Evolutionary conservation across 1,284 basidiomycete genomes (phyloP).

Genomic region (Trametes hirsuta): DNA sequence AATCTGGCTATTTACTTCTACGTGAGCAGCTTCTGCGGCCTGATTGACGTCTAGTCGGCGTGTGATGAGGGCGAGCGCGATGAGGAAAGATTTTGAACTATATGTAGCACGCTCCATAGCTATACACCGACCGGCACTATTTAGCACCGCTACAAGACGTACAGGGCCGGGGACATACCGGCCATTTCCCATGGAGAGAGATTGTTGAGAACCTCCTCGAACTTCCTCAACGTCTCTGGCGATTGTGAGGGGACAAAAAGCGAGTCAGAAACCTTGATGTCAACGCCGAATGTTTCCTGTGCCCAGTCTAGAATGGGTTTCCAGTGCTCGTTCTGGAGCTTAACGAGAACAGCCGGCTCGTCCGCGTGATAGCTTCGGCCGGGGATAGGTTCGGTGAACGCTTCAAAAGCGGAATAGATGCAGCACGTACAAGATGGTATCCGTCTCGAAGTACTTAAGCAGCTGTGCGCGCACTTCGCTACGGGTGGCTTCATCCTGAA

Average conservation of each 20-base stretch:
- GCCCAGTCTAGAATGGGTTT: constrained; percentile 87
- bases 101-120: constrained; percentile 94
- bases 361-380: constrained; percentile 79
- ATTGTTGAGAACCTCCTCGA: constrained; percentile 58
- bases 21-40: constrained; percentile 85
- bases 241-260: constrained; percentile 73
- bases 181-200: constrained; percentile 89
- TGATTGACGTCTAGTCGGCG: constrained; percentile 80
- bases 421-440: constrained; percentile 82
- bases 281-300: constrained; percentile 62
- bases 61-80: constrained; percentile 84
- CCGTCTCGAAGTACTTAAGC: constrained; percentile 90
- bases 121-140: constrained; percentile 34
- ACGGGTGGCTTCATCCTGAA: constrained; percentile 61
- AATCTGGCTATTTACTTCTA: constrained; percentile 95
- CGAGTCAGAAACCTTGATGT: constrained; percentile 71
- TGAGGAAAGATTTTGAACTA: constrained; percentile 90
- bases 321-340: constrained; percentile 89
- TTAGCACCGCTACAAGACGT: background rate
- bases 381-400: background rate
- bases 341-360: constrained; percentile 75
- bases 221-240: constrained; percentile 61
- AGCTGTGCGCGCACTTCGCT: constrained; percentile 74
- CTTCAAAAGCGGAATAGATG: background rate
- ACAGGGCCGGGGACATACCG: constrained; percentile 51